phyloP scores from a whole-genome alignment of 345 rosid species.

The Isatis tinctoria region DNA sequence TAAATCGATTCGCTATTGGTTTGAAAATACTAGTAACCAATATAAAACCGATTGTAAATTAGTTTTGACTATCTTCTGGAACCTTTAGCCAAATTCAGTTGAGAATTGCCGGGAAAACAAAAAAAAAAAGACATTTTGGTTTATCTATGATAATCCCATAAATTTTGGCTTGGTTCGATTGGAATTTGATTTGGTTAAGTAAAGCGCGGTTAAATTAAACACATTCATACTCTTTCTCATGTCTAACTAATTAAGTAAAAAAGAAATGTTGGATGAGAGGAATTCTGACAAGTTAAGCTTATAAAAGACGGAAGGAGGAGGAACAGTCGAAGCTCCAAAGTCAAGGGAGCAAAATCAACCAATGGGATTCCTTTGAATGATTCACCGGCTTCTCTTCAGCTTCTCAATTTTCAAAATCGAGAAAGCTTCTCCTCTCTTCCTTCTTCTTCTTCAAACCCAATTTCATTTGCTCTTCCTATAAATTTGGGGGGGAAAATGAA shows the following conservation, averaged over 20 bases:
- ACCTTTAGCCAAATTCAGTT: too few relatives aligned
- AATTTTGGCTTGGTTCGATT: too few relatives aligned
- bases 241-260: background rate
- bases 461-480: background rate
- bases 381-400: slow-evolving; percentile 19
- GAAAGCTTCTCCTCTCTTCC: slow-evolving; percentile 6
- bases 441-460: background rate
- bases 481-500: slow-evolving; percentile 21
- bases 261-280: background rate
- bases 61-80: too few relatives aligned
- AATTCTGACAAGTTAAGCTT: background rate
- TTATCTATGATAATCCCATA: too few relatives aligned
- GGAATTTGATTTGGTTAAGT: background rate
- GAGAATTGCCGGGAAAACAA: too few relatives aligned
- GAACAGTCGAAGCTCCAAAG: slow-evolving; percentile 3
- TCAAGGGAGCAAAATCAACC: slow-evolving; percentile 3
- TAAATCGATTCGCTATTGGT: too few relatives aligned
- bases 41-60: too few relatives aligned
- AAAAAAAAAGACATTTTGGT: too few relatives aligned
- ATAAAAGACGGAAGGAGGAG: background rate
- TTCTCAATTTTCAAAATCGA: background rate
- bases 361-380: slow-evolving; percentile 16
- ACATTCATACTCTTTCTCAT: background rate
- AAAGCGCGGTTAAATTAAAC: background rate
- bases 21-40: too few relatives aligned